phyloP scores from a whole-genome alignment of 2,329 filamentous ascomycete species.

The Neurospora sp. region DNA sequence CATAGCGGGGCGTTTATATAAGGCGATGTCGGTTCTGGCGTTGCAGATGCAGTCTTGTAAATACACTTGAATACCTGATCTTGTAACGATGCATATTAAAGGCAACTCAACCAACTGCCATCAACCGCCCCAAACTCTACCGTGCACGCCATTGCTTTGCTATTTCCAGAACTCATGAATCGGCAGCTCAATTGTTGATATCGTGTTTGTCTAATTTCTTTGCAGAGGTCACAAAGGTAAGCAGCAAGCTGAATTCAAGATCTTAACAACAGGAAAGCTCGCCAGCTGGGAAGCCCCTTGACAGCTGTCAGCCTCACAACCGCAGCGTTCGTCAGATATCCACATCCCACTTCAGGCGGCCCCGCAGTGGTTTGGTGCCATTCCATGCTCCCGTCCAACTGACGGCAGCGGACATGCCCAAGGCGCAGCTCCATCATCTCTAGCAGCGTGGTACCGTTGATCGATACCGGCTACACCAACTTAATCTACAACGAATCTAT shows the following conservation, averaged over 20 bases:
- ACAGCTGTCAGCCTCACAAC: not conserved
- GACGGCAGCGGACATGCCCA: not conserved
- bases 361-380: not conserved
- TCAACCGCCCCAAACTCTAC: not conserved
- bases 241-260: not conserved
- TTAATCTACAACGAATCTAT: not conserved
- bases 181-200: not conserved
- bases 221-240: not conserved
- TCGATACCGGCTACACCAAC: not conserved
- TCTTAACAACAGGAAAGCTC: not conserved
- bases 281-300: not conserved
- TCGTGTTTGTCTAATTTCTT: not conserved
- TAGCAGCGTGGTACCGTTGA: not conserved
- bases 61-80: not conserved
- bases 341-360: not conserved
- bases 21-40: not conserved
- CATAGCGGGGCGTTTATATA: constrained; percentile 10
- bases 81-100: not conserved
- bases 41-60: not conserved
- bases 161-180: not conserved
- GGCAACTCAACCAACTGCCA: not conserved
- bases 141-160: not conserved
- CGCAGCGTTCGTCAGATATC: not conserved
- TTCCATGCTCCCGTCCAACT: not conserved
- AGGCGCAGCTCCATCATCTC: not conserved